Percentiles rank a stretch among this genome's conserved stretches.
Conservation (phyloP, 2,329 filamentous ascomycete genomes). For the Aspergillus uvarum region DNA sequence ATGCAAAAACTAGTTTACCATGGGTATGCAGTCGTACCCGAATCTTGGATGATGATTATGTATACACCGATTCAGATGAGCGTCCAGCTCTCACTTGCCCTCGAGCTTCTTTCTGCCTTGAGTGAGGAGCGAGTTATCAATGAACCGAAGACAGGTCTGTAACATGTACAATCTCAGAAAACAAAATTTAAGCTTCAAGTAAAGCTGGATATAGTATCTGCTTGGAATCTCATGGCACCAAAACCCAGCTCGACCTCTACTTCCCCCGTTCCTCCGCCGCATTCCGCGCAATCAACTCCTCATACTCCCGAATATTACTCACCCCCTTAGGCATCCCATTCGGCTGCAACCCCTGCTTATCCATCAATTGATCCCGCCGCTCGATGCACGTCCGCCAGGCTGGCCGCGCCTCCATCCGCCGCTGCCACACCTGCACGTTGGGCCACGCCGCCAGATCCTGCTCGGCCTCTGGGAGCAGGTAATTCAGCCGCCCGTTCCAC, state of each 20-base stretch:
- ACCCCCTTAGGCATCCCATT: conserved; percentile 10
- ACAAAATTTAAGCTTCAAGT: too few relatives aligned
- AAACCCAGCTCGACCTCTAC: background rate
- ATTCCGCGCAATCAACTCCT: background rate
- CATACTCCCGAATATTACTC: background rate
- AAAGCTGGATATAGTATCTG: too few relatives aligned
- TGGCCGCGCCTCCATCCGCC: conserved; percentile 2
- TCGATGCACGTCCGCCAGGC: conserved; percentile 1
- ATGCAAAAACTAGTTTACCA: too few relatives aligned
- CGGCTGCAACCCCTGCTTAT: background rate
- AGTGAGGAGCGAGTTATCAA: too few relatives aligned
- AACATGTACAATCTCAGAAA: too few relatives aligned
- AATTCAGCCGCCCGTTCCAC: conserved; percentile 5
- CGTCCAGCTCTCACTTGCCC: too few relatives aligned
- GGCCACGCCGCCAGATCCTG: background rate
- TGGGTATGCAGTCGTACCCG: too few relatives aligned
- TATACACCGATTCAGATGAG: too few relatives aligned
- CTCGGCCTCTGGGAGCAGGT: background rate
- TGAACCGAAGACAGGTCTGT: too few relatives aligned
- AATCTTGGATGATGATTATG: too few relatives aligned
- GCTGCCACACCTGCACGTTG: conserved; percentile 7
- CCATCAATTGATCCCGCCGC: background rate
- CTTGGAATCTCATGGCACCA: too few relatives aligned
- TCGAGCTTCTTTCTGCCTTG: too few relatives aligned
- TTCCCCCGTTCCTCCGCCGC: background rate